phyloP scores from a whole-genome alignment of 805 yeast species.

The Yarrowia divulgata region DNA sequence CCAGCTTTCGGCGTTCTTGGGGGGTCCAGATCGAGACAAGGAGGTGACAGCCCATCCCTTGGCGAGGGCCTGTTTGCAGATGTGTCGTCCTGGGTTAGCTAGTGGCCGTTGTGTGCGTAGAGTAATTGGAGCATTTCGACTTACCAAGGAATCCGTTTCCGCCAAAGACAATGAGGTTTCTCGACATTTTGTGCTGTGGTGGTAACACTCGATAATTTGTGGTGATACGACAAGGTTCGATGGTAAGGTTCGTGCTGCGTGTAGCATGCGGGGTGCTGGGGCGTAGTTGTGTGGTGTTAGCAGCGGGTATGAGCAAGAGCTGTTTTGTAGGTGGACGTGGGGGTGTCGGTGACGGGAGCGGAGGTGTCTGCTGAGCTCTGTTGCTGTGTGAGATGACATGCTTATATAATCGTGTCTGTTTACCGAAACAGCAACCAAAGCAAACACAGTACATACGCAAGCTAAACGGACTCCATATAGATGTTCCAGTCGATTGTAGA shows the following conservation, averaged over 20 bases:
- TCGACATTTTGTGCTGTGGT: conserved; percentile 41
- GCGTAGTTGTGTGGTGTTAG: too few relatives aligned
- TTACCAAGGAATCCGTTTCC: conserved; percentile 81
- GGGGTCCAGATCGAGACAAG: conserved; percentile 43
- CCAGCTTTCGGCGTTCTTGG: conserved; percentile 48
- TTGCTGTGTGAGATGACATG: too few relatives aligned
- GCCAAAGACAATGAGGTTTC: conserved; percentile 72
- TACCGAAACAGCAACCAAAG: too few relatives aligned
- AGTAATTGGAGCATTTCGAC: neutral
- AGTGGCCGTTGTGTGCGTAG: neutral
- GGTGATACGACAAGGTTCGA: conserved; percentile 16
- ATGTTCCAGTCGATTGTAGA: too few relatives aligned
- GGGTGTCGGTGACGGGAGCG: too few relatives aligned
- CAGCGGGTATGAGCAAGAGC: too few relatives aligned
- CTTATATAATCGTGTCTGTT: too few relatives aligned
- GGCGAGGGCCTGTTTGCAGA: conserved; percentile 71
- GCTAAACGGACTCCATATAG: too few relatives aligned
- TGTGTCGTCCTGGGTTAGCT: conserved; percentile 57
- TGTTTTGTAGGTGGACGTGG: too few relatives aligned
- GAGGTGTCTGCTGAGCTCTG: too few relatives aligned
- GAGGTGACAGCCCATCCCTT: conserved; percentile 73
- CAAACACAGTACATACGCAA: too few relatives aligned
- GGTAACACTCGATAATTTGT: conserved; percentile 3
- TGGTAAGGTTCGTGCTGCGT: conserved; percentile 13
- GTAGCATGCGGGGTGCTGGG: neutral